phyloP scores from a whole-genome alignment of 1,284 basidiomycete genomes.

The Melampsora allii-populina region DNA sequence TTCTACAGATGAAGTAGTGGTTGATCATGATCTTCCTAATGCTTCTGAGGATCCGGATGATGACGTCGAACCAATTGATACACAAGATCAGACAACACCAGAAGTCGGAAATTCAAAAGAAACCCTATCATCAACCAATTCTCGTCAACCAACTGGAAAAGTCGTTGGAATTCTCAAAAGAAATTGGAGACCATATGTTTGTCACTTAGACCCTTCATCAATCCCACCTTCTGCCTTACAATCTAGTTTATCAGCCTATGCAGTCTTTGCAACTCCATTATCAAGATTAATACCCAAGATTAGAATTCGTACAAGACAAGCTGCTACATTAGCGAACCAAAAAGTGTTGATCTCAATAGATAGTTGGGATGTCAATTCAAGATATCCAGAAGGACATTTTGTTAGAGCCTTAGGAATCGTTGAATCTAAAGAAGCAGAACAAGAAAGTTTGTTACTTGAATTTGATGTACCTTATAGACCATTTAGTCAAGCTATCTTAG shows the following conservation, averaged over 20 bases:
- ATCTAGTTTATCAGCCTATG: constrained; percentile 80
- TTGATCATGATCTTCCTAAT: constrained; percentile 62
- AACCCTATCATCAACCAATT: neutral
- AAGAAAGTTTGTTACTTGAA: constrained; percentile 89
- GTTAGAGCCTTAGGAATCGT: constrained; percentile 86
- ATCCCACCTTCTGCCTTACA: constrained; percentile 68
- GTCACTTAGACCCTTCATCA: constrained; percentile 87
- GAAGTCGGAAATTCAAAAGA: neutral
- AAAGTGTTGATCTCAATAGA: constrained; percentile 97
- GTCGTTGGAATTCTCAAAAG: constrained; percentile 35
- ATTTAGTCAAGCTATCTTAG: constrained; percentile 89
- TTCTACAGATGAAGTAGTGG: constrained; percentile 86
- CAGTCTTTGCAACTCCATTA: constrained; percentile 91
- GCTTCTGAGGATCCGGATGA: constrained; percentile 87
- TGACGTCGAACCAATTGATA: constrained; percentile 52
- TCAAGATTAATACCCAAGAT: constrained; percentile 90
- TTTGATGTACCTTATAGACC: constrained; percentile 96
- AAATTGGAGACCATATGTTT: constrained; percentile 64
- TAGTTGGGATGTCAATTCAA: constrained; percentile 77
- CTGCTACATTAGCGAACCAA: constrained; percentile 77
- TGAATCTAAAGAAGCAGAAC: constrained; percentile 93
- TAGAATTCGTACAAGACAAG: constrained; percentile 89
- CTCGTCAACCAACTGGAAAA: constrained; percentile 34
- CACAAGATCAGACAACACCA: constrained; percentile 22
- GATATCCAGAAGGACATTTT: constrained; percentile 97